phyloP scores from a whole-genome alignment of 1,284 basidiomycete species.

The Phaffia rhodozyma region DNA sequence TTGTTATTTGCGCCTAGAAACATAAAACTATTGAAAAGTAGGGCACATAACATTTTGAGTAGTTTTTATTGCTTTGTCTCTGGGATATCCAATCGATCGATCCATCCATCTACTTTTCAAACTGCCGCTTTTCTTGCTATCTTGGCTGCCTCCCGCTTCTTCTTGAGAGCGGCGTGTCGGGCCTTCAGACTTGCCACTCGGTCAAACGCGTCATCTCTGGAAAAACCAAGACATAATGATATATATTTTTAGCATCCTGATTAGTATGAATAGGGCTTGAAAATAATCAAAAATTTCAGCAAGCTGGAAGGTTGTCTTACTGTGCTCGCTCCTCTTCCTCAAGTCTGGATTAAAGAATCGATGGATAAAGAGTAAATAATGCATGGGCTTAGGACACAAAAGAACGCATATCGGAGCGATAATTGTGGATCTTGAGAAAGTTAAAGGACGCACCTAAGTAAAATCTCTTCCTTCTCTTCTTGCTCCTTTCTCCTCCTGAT shows the following conservation, averaged over 20 bases:
- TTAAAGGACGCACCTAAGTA: neutral
- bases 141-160: neutral
- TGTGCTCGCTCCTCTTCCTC: neutral
- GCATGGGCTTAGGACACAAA: neutral
- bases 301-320: neutral
- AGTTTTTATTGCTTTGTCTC: too few species aligned
- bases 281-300: neutral
- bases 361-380: too few species aligned
- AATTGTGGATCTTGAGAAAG: too few species aligned
- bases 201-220: slow-evolving; percentile 6
- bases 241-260: neutral
- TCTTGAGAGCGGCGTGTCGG: neutral
- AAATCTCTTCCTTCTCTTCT: slow-evolving; percentile 12
- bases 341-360: neutral
- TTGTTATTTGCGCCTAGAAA: too few species aligned
- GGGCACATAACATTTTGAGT: too few species aligned
- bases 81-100: too few species aligned
- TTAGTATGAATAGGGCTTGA: too few species aligned
- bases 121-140: neutral
- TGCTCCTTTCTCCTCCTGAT: neutral
- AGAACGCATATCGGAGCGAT: neutral
- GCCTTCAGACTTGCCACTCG: slow-evolving; percentile 5
- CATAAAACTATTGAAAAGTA: too few species aligned
- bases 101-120: too few species aligned
- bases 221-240: neutral